phyloP scores from a whole-genome alignment of 2,329 filamentous ascomycete genomes.

The Trichoderma atrobrunneum region DNA sequence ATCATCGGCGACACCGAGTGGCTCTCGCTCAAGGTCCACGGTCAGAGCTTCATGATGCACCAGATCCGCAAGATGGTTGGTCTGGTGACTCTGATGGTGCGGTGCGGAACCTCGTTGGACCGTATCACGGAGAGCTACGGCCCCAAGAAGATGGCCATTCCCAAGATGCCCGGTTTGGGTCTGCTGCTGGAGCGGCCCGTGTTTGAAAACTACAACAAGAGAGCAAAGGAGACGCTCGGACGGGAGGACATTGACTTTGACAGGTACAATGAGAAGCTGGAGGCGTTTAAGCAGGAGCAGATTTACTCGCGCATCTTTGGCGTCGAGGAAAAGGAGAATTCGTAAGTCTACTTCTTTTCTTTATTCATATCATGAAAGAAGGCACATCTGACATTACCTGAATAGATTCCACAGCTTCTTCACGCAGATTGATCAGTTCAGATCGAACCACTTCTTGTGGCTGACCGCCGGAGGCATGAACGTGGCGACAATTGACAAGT shows the following conservation, averaged over 20 bases:
- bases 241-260: conserved; percentile 73
- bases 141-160: conserved; percentile 73
- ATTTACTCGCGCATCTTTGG: conserved; percentile 92
- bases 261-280: conserved; percentile 73
- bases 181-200: conserved; percentile 86
- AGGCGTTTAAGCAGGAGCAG: conserved; percentile 84
- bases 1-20: conserved; percentile 91
- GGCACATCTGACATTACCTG: not conserved
- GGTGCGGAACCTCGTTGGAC: conserved; percentile 72
- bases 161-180: conserved; percentile 88
- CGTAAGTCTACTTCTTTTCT: conserved; percentile 55
- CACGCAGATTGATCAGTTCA: conserved; percentile 74
- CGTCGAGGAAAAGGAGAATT: conserved; percentile 81
- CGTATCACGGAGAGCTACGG: conserved; percentile 75
- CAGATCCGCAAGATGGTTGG: conserved; percentile 99
- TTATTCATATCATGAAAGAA: not conserved
- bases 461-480: conserved; percentile 66
- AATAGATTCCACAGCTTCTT: conserved; percentile 72
- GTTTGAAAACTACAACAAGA: conserved; percentile 83
- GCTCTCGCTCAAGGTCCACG: conserved; percentile 93
- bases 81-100: conserved; percentile 80
- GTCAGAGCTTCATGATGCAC: conserved; percentile 99
- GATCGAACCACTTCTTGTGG: conserved; percentile 70
- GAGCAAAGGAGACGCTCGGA: conserved; percentile 60
- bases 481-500: conserved; percentile 48